Conservation (phyloP, 2,329 filamentous ascomycete species). For the Trichoderma citrinoviride region DNA sequence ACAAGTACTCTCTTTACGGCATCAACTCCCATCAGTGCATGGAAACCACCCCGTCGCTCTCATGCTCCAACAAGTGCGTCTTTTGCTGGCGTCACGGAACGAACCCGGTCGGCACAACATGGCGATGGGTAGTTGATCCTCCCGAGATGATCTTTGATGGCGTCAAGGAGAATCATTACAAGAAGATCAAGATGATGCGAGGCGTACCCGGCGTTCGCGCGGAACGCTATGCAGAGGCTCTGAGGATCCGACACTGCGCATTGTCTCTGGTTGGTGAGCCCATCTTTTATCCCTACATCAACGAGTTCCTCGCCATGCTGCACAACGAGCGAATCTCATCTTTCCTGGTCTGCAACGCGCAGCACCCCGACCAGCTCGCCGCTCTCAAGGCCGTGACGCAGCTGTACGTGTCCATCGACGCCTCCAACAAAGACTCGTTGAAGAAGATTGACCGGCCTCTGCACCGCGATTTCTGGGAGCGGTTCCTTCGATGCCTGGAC, state of each 20-base stretch:
- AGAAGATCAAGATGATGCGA: conserved; percentile 96
- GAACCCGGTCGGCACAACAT: conserved; percentile 93
- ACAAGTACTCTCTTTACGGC: conserved; percentile 97
- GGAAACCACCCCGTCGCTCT: conserved; percentile 94
- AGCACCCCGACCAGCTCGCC: conserved; percentile 88
- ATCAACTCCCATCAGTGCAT: conserved; percentile 97
- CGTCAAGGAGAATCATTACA: conserved; percentile 88
- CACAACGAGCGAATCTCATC: conserved; percentile 85
- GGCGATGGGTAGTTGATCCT: conserved; percentile 93
- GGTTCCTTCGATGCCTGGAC: conserved; percentile 86
- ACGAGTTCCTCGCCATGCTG: conserved; percentile 80
- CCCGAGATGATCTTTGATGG: conserved; percentile 87
- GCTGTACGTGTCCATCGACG: conserved; percentile 94
- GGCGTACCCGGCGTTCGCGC: conserved; percentile 90
- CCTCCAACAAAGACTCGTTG: conserved; percentile 82
- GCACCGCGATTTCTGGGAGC: conserved; percentile 96
- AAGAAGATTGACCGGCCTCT: conserved; percentile 87
- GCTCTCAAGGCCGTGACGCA: conserved; percentile 84
- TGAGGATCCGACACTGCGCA: conserved; percentile 91
- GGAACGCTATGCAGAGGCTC: conserved; percentile 87
- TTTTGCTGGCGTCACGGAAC: conserved; percentile 99
- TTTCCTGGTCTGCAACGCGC: conserved; percentile 95
- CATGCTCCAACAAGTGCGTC: conserved; percentile 96
- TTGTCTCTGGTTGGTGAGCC: conserved; percentile 90
- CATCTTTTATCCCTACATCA: conserved; percentile 98